Evolutionary conservation across 2,329 filamentous ascomycete genomes (phyloP).

Genomic region (Epicoccum sorghinum): DNA sequence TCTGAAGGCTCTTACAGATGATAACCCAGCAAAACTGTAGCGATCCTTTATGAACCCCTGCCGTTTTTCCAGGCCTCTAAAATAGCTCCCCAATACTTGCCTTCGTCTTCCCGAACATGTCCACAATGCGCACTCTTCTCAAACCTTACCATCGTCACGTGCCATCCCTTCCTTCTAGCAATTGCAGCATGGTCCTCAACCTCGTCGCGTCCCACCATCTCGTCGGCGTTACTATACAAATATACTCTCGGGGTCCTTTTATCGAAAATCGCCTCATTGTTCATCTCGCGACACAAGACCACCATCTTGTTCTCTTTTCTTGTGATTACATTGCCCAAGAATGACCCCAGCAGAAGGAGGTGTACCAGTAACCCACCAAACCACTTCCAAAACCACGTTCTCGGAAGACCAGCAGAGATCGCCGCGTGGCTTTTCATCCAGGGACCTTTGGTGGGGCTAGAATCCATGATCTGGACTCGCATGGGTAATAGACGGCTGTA

Average conservation of each 20-base stretch:
- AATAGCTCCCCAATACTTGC: conserved; percentile 63
- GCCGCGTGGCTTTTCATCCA: conserved; percentile 42
- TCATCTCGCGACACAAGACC: conserved; percentile 37
- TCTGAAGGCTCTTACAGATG: no score
- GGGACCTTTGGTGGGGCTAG: conserved; percentile 39
- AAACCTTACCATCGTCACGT: conserved; percentile 59
- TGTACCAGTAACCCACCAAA: conserved; percentile 38
- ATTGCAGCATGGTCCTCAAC: conserved; percentile 61
- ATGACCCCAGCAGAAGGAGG: conserved; percentile 30
- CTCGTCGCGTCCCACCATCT: conserved; percentile 62
- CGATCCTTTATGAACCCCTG: background rate
- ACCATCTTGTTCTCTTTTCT: conserved; percentile 35
- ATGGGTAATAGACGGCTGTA: conserved; percentile 33
- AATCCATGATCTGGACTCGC: conserved; percentile 42
- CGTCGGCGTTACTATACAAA: conserved; percentile 64
- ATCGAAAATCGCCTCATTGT: conserved; percentile 36
- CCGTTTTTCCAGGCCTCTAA: conserved; percentile 38
- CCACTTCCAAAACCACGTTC: conserved; percentile 29
- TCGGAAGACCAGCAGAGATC: conserved; percentile 36
- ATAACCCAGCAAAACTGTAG: no score
- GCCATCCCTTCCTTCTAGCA: conserved; percentile 57
- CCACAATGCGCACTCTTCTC: conserved; percentile 66
- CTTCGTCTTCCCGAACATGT: conserved; percentile 63
- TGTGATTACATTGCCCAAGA: conserved; percentile 22
- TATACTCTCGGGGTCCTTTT: conserved; percentile 57